A percentile compares a stretch with the other conserved stretches of the same genome.
Conservation (phyloP, 176 grass and related monocot genomes). For the Aegilops tauschii region DNA sequence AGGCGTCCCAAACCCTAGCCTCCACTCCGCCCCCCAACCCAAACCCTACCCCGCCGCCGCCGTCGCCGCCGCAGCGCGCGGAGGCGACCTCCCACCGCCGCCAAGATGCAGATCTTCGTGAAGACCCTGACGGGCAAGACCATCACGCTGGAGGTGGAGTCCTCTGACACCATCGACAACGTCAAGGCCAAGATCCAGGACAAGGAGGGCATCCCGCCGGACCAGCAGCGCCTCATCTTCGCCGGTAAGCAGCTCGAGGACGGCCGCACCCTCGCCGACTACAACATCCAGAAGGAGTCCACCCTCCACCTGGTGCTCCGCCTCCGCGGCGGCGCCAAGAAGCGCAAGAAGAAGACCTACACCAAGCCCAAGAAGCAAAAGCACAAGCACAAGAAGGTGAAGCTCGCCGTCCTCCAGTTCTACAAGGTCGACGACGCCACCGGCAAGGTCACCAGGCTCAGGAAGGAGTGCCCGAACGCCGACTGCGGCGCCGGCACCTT, state of each 20-base stretch:
- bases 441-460: conserved; percentile 74
- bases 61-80: conserved; percentile 29
- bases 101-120: conserved; percentile 86
- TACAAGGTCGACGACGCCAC: conserved; percentile 74
- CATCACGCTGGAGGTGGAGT: conserved; percentile 94
- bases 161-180: conserved; percentile 86
- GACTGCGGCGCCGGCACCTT: conserved; percentile 77
- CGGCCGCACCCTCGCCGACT: conserved; percentile 79
- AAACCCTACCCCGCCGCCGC: conserved; percentile 5
- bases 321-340: conserved; percentile 76
- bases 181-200: conserved; percentile 91
- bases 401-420: conserved; percentile 74
- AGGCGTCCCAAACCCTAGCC: background rate
- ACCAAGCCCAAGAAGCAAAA: conserved; percentile 84
- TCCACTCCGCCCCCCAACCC: background rate
- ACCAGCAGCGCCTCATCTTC: conserved; percentile 91
- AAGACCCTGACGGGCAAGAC: conserved; percentile 98
- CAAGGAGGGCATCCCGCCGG: conserved; percentile 83
- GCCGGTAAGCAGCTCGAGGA: conserved; percentile 87
- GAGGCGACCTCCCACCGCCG: conserved; percentile 21
- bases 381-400: conserved; percentile 89
- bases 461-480: conserved; percentile 75
- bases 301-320: conserved; percentile 77
- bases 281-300: conserved; percentile 94
- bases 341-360: conserved; percentile 91